Base-by-base conservation (phyloP, 108 stramenopile species). In the Nitzschia putrida region DNA sequence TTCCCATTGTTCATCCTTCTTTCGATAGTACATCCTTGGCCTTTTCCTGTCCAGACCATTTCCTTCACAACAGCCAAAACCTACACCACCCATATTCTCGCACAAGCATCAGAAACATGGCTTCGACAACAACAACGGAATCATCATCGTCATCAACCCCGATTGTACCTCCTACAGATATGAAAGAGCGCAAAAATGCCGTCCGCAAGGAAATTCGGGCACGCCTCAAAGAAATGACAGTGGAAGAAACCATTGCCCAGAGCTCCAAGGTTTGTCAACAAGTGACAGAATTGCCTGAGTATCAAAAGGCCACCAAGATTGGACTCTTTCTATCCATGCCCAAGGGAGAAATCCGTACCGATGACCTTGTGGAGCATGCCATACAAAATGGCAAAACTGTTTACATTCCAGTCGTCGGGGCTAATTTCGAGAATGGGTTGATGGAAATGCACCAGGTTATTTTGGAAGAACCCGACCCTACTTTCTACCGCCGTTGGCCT, bases 271-370 rank as follows among this genome's bases (percentile, higher is more conserved):
- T 94, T 23, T 94, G 88, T 81, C 41, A 76, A 20, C 53, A 63
- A 3, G 66, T 91, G 1, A 82, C 85, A 70, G 44, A 69, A 20
- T 53, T 90, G 13, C 88, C 90, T 8, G 68, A 77, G 40, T 94
- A 94, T 70, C 71, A 85, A 80, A 51, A 61, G 0, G 90, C 93
- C 0, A 75, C 78, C 57, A 76, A 84, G 5, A 74, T 92, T 22
- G 94, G 94, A 22, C 64, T 95, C 41, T 95, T 95, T 71, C 76
- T 95, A 0, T 92, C 91, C 51, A 95, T 95, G 94, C 94, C 91
- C 14, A 47, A 42, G 18, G 83, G 87, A 8, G 94, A 95, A 72
- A 95, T 95, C 39, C 74, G 84, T 67, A 95, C 94, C 11, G 81
- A 85, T 71, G 9, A 24, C 23, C 61, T 72, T 9, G 45, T 84